These are phyloP conservation scores for Aulographum hederae DNA, from an alignment of 2,329 filamentous ascomycete species.

Conservation along the genomic window DNA sequence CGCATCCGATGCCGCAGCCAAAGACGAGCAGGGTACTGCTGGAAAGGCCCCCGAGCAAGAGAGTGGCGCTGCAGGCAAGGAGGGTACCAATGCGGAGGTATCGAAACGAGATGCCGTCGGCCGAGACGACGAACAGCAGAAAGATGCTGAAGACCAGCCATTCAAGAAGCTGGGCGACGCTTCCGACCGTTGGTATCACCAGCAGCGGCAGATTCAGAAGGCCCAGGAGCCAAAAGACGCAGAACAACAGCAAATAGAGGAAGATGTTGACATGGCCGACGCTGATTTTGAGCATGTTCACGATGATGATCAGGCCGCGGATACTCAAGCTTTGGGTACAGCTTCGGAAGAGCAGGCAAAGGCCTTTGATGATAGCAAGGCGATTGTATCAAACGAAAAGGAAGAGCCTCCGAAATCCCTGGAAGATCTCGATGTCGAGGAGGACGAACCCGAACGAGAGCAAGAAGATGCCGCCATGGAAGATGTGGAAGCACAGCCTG, in stretches of 20 bases:
- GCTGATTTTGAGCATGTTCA: slow-evolving; percentile 88
- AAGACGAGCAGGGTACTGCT: slow-evolving; percentile 47
- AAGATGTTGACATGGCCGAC: slow-evolving; percentile 53
- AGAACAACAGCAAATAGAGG: slow-evolving; percentile 26
- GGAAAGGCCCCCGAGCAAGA: slow-evolving; percentile 47
- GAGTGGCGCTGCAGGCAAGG: slow-evolving; percentile 43
- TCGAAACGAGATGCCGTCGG: slow-evolving; percentile 17
- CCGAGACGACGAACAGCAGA: slow-evolving; percentile 14
- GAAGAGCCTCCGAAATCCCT: slow-evolving; percentile 16
- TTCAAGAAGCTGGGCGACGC: slow-evolving; percentile 93
- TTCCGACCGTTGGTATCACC: slow-evolving; percentile 80
- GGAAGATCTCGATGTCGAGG: slow-evolving; percentile 18
- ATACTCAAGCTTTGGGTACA: slow-evolving; percentile 79
- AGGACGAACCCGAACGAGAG: neutral
- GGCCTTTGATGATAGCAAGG: slow-evolving; percentile 76
- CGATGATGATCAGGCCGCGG: slow-evolving; percentile 63
- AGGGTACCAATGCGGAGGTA: slow-evolving; percentile 30
- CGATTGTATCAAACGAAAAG: slow-evolving; percentile 37
- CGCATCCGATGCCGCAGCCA: slow-evolving; percentile 31
- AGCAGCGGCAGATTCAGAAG: slow-evolving; percentile 58
- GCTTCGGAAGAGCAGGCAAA: slow-evolving; percentile 75
- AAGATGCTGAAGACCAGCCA: slow-evolving; percentile 18
- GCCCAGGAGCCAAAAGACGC: slow-evolving; percentile 25
- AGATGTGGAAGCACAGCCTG: slow-evolving; percentile 1
- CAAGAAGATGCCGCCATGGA: slow-evolving; percentile 26